Percentiles rank a stretch among this genome's conserved stretches.
Conservation (phyloP, 208 protist genomes). For the Trypanosoma rangeli region DNA sequence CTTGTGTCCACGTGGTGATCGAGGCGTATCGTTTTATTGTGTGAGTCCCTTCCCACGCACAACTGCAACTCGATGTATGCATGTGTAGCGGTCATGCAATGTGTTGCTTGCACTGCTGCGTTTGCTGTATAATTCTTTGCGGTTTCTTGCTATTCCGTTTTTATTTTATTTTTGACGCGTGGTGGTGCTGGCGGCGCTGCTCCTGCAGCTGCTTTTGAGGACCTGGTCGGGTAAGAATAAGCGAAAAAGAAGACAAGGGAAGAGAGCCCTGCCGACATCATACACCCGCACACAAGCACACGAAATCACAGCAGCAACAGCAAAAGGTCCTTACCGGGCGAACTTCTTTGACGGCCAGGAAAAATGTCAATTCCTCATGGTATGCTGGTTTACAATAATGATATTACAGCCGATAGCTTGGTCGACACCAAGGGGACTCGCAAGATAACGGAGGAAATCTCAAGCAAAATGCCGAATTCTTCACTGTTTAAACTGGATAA, state of each 20-base stretch:
- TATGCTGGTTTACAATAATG: slow-evolving; percentile 92
- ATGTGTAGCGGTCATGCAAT: no score
- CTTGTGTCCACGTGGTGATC: not conserved
- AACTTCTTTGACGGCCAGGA: not conserved
- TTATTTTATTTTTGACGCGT: not conserved
- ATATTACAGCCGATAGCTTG: slow-evolving; percentile 87
- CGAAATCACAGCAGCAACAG: no score
- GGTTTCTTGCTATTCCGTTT: not conserved
- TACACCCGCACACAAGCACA: not conserved
- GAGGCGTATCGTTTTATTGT: not conserved
- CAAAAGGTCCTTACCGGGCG: not conserved
- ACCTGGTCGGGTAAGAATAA: not conserved
- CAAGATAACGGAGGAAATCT: slow-evolving; percentile 81
- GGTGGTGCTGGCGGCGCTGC: no score
- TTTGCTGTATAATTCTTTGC: no score
- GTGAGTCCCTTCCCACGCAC: no score
- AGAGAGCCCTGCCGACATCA: not conserved
- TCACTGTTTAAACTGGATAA: slow-evolving; percentile 89
- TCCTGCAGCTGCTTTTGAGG: not conserved
- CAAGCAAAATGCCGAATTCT: slow-evolving; percentile 81
- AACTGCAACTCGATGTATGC: no score
- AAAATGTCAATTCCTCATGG: slow-evolving; percentile 79
- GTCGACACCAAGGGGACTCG: slow-evolving; percentile 82
- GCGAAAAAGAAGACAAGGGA: no score
- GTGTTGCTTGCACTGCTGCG: no score